These are phyloP conservation scores for Danielia reshetovae DNA, from an alignment of 805 yeast genomes.

Conservation along the genomic window DNA sequence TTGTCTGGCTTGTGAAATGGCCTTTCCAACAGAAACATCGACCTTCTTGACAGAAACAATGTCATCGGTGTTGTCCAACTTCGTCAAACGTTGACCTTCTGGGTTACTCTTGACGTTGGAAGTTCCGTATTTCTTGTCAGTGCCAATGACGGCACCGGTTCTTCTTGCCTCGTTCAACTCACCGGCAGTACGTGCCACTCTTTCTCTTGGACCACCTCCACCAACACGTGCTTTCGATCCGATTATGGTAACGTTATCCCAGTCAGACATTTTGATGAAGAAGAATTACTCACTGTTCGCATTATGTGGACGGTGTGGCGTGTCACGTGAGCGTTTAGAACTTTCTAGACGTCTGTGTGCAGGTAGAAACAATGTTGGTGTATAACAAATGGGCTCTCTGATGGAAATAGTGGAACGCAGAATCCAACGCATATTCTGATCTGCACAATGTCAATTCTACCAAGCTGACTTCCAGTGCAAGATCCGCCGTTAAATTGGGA, in stretches of 20 bases:
- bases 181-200: conserved; percentile 72
- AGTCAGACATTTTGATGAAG: conserved; percentile 52
- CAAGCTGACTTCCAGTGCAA: no score
- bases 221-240: conserved; percentile 89
- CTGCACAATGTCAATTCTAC: no score
- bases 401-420: no score
- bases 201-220: conserved; percentile 81
- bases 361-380: no score
- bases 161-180: conserved; percentile 93
- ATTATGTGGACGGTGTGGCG: no score
- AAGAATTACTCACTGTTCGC: conserved; percentile 2
- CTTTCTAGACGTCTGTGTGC: conserved; percentile 1
- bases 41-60: conserved; percentile 90
- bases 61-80: conserved; percentile 89
- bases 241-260: conserved; percentile 89
- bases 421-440: no score
- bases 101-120: conserved; percentile 61
- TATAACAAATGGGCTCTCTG: no score
- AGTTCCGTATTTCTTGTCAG: conserved; percentile 85
- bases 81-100: conserved; percentile 94
- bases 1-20: conserved; percentile 79
- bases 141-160: conserved; percentile 80
- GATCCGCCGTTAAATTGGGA: no score
- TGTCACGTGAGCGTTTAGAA: no score
- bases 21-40: conserved; percentile 80